Base-by-base conservation (phyloP, 768 basidiomycete genomes). In the Leccinum ochraceum region DNA sequence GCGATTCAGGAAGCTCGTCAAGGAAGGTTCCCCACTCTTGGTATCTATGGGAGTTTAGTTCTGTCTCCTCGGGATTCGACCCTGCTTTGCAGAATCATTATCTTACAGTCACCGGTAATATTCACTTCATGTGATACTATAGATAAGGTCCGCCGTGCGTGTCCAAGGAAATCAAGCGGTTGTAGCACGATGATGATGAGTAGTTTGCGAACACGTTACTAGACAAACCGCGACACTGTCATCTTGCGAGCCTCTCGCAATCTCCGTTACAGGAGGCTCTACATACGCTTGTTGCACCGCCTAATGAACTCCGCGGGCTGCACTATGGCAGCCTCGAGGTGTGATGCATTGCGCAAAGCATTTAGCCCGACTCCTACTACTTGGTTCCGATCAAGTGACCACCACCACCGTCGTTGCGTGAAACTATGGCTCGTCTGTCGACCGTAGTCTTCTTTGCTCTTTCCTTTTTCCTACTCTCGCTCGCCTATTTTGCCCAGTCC, bases 1-100 rank as follows among this genome's bases (percentile, higher is more conserved):
- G 60, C 76, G 79, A 51, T 87, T 88, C 66, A 75, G 75, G 48
- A 66, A 54, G 13, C 65, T 89, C 50, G 76, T 84, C 30, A 77
- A 75, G 58, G 71, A 73, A 62, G 60, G 69, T 42, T 48, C 62
- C 6, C 5, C 64, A n/a, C 39, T 62, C 2, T 67, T 72, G 51
- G 70, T 55, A 14, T 60, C 63, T 5, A 60, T 71, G 9, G 71
- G 71, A 30, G 56, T 73, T 55, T 72, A 32, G 54, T 39, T 14
- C 17, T 34, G 42, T 32, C 10, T 51, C 17, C 14, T 59, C 62
- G 10, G 26, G 7, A 57, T 20, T 34, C 11, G 42, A 26, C 17
- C 30, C 11, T 42, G 28, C 28, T 53, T 34, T 44, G n/a, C 34
- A 34, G 10, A 34, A 34, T 4, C 34, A 53, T 28, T 8, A 13